These are phyloP conservation scores for Colletotrichum sp. DNA, from an alignment of 2,329 filamentous ascomycete species.

Conservation along the genomic window DNA sequence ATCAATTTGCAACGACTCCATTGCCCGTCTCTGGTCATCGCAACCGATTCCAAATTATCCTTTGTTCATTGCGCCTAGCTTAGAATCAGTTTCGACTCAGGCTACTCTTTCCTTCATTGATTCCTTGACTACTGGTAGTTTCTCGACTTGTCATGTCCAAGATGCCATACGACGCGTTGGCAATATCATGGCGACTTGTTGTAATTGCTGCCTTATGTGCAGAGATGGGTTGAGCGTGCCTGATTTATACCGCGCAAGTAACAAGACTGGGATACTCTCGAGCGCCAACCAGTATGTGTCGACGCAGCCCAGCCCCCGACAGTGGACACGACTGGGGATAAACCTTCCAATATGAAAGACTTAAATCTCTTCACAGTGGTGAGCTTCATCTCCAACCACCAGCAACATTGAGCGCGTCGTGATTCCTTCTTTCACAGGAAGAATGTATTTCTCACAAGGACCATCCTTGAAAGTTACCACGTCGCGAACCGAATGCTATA, in stretches of 20 bases:
- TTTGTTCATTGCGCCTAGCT: rapidly evolving
- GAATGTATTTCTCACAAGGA: not conserved
- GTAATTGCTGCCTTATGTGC: not conserved
- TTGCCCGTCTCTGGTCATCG: not conserved
- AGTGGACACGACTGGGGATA: not conserved
- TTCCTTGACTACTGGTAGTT: not conserved
- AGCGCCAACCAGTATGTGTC: rapidly evolving
- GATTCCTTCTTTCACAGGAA: not conserved
- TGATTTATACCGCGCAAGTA: not conserved
- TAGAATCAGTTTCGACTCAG: rapidly evolving
- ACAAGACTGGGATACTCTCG: not conserved
- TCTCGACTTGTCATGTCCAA: not conserved
- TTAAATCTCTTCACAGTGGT: not conserved
- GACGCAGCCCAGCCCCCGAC: rapidly evolving
- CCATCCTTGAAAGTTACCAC: not conserved
- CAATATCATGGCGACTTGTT: rapidly evolving
- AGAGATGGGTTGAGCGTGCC: not conserved
- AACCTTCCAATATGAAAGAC: not conserved
- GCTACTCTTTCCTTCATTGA: not conserved
- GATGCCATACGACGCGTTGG: not conserved
- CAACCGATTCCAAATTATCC: not conserved
- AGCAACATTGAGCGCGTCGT: too few relatives aligned
- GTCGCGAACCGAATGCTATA: not conserved
- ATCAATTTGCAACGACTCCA: not conserved
- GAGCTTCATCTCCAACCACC: not conserved